Evolutionary conservation across 2,329 filamentous ascomycete species (phyloP).

Genomic region (Dactylellina haptotyla): DNA sequence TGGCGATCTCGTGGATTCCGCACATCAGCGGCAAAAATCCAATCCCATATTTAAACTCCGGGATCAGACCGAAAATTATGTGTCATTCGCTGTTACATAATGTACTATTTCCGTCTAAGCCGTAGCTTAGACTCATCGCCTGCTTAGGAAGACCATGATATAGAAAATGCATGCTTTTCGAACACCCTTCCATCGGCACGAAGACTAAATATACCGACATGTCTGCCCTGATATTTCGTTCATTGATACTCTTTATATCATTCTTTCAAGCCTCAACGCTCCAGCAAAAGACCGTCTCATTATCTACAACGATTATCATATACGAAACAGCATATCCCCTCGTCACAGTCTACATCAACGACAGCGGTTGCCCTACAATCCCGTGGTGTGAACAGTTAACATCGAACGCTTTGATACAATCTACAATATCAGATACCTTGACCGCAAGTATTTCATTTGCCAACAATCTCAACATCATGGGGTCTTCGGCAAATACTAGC

Average conservation of each 20-base stretch:
- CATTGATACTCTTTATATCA: background rate
- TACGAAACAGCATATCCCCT: slow-evolving; percentile 25
- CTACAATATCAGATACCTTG: background rate
- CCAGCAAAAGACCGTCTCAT: slow-evolving; percentile 2
- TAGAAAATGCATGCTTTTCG: no score
- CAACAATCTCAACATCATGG: background rate
- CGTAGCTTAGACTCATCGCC: no score
- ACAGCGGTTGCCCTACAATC: background rate
- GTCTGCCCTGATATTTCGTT: background rate
- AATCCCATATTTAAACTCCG: no score
- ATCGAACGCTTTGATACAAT: background rate
- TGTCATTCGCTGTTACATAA: no score
- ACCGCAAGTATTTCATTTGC: background rate
- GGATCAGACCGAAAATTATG: no score
- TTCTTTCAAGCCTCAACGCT: background rate
- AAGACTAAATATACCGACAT: background rate
- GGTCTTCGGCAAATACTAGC: background rate
- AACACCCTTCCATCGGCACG: no score
- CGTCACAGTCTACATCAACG: slow-evolving; percentile 20
- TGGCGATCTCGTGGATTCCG: no score
- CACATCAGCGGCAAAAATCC: no score
- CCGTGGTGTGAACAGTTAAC: slow-evolving; percentile 11
- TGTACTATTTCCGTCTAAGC: no score
- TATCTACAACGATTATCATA: slow-evolving; percentile 23
- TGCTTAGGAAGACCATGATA: no score